Evolutionary conservation across 1,139 yeast genomes (phyloP).

Genomic region (Hyphopichia khmerensis): DNA sequence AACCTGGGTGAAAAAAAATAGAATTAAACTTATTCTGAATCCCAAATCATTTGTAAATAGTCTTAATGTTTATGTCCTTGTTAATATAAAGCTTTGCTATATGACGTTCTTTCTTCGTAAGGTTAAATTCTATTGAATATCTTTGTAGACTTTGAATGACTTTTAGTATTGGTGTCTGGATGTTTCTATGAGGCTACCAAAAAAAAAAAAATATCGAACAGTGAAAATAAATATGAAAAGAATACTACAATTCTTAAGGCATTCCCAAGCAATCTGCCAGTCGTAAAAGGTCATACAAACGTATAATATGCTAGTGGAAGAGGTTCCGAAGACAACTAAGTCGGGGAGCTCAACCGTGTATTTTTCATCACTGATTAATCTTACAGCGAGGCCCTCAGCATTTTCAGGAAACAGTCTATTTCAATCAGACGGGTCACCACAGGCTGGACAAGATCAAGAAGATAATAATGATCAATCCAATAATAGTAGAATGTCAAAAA

Average conservation of each 20-base stretch:
- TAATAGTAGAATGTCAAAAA: slow-evolving; percentile 21
- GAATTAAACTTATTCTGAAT: too few species aligned
- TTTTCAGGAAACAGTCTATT: slow-evolving; percentile 12
- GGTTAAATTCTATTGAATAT: too few species aligned
- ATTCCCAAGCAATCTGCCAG: too few species aligned
- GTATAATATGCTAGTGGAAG: slow-evolving; percentile 51
- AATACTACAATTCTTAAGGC: background rate
- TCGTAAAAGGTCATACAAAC: too few species aligned
- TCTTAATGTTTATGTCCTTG: background rate
- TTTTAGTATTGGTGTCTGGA: too few species aligned
- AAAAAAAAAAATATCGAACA: too few species aligned
- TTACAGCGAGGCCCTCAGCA: slow-evolving; percentile 38
- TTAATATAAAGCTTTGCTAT: too few species aligned
- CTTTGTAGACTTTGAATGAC: too few species aligned
- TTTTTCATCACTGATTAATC: slow-evolving; percentile 44
- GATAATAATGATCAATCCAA: slow-evolving; percentile 14
- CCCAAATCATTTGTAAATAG: background rate
- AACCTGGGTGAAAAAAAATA: background rate
- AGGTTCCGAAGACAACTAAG: slow-evolving; percentile 37
- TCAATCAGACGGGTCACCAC: slow-evolving; percentile 3
- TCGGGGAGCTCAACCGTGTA: slow-evolving; percentile 39
- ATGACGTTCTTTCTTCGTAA: background rate
- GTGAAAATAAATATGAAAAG: too few species aligned
- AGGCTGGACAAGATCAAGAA: slow-evolving; percentile 14
- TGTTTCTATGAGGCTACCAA: too few species aligned